Base-by-base conservation (phyloP, 805 yeast species). In the Candida gorgasii region DNA sequence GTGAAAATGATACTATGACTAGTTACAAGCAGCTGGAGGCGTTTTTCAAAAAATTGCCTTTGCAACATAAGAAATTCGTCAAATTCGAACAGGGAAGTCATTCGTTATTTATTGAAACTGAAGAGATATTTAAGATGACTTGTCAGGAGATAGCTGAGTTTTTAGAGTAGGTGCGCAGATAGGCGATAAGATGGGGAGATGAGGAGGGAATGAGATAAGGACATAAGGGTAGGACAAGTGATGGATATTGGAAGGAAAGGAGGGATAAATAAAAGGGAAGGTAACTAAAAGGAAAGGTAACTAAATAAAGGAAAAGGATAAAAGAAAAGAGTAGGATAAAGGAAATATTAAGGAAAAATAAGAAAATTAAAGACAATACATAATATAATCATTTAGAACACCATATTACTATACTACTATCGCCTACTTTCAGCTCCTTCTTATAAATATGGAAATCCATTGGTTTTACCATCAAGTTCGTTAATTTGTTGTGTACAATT, bases 1-100 rank as follows among this genome's bases (percentile, higher is more conserved):
- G 92, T 22, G 64, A 65, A 5, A 63, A 60, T 14, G 95, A 86
- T 56, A 62, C 71, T 23, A 74, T 86, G 53, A 85, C 83, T 54
- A 78, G 75, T 53, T 61, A 67, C 30, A 58, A 65, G 9, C 79
- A 74, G 3, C 69, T 81, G 27, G 55, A 66, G 42, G 49, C 57
- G 40, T 80, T 79, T 42, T 54, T 69, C 34, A 53, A 61, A 0
- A 47, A 61, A 20, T 51, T 63, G 44, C 65, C 69, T 26, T 54
- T 59, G 27, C 43, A 53, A 39, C 51, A 67, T 26, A 67, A 69
- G 37, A 65, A 54, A 42, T 56, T 63, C 34, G 46, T 44, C 13
- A 42, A 46, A 6, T 51, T 59, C 17, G 52, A 58, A 28, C 24
- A 37, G 14, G 78, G 70, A 3, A 66, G 62, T 42, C 80, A 80